Evolutionary conservation across 1,139 yeast species (phyloP).

Genomic region (Yamadazyma friedrichii): DNA sequence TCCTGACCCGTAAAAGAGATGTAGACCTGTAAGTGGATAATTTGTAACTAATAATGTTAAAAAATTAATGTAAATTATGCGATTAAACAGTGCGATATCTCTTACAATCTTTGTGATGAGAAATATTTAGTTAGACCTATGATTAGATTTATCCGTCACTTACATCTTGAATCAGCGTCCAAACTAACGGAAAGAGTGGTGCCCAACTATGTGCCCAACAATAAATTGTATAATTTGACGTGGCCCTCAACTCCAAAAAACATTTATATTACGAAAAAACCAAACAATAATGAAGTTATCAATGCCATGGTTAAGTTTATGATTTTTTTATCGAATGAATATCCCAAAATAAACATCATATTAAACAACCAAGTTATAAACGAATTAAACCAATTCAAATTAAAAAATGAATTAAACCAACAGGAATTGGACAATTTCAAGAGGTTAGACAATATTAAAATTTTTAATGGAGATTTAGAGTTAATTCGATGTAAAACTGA

Average conservation of each 20-base stretch:
- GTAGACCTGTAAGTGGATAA: background rate
- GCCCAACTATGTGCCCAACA: conserved; percentile 34
- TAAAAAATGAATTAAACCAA: conserved; percentile 48
- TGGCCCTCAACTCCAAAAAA: conserved; percentile 54
- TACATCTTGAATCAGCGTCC: conserved; percentile 11
- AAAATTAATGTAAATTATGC: conserved; percentile 1
- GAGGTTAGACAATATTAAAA: conserved; percentile 3
- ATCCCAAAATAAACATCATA: conserved; percentile 72
- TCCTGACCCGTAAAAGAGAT: background rate
- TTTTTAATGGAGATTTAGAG: conserved; percentile 56
- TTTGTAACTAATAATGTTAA: background rate
- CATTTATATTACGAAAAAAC: conserved; percentile 79
- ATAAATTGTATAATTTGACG: conserved; percentile 47
- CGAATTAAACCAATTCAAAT: conserved; percentile 52
- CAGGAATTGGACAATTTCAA: conserved; percentile 29
- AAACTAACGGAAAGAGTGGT: conserved; percentile 17
- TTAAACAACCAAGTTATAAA: conserved; percentile 76
- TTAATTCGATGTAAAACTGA: conserved; percentile 64
- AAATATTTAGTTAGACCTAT: background rate
- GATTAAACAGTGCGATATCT: background rate
- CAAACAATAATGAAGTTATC: conserved; percentile 67
- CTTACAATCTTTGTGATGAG: background rate
- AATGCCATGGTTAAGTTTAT: conserved; percentile 68
- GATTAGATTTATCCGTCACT: background rate
- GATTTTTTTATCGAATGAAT: conserved; percentile 49